A percentile compares a stretch with the other conserved stretches of the same genome.
phyloP scores from a whole-genome alignment of 805 yeast genomes.

The Yarrowia porcina region DNA sequence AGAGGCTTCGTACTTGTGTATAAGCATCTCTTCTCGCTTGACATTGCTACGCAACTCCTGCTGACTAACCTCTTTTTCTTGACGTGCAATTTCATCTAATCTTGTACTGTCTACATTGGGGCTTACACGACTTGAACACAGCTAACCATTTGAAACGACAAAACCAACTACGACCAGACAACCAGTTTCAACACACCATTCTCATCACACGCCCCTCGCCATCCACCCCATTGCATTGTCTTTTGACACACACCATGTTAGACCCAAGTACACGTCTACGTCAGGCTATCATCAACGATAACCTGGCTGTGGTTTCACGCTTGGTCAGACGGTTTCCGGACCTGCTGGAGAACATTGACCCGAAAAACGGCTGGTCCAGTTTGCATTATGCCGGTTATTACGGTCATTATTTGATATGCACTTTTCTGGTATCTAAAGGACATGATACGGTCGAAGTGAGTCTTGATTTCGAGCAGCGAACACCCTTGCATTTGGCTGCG shows the following conservation, averaged over 20 bases:
- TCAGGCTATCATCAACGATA: slow-evolving; percentile 61
- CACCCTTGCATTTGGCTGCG: slow-evolving; percentile 71
- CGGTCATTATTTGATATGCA: slow-evolving; percentile 70
- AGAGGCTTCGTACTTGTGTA: too few relatives aligned
- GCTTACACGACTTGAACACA: too few relatives aligned
- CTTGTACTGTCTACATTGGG: too few relatives aligned
- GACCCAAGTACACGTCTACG: slow-evolving; percentile 68
- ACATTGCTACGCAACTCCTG: too few relatives aligned
- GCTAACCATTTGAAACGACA: too few relatives aligned
- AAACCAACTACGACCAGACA: too few relatives aligned
- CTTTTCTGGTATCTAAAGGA: slow-evolving; percentile 50
- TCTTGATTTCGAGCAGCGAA: slow-evolving; percentile 52
- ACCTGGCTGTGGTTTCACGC: slow-evolving; percentile 59
- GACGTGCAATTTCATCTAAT: too few relatives aligned
- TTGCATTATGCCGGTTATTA: slow-evolving; percentile 75
- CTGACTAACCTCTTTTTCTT: too few relatives aligned
- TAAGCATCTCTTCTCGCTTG: too few relatives aligned
- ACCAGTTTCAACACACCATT: too few relatives aligned
- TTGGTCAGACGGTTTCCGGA: slow-evolving; percentile 67
- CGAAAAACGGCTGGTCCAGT: slow-evolving; percentile 75
- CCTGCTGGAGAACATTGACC: slow-evolving; percentile 63
- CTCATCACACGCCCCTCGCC: too few relatives aligned
- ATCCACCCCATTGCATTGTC: too few relatives aligned
- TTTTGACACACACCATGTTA: slow-evolving; percentile 47
- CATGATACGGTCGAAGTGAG: slow-evolving; percentile 53